These are phyloP conservation scores for Beta corolliflora DNA, from an alignment of 179 eudicot species.

Conservation along the genomic window DNA sequence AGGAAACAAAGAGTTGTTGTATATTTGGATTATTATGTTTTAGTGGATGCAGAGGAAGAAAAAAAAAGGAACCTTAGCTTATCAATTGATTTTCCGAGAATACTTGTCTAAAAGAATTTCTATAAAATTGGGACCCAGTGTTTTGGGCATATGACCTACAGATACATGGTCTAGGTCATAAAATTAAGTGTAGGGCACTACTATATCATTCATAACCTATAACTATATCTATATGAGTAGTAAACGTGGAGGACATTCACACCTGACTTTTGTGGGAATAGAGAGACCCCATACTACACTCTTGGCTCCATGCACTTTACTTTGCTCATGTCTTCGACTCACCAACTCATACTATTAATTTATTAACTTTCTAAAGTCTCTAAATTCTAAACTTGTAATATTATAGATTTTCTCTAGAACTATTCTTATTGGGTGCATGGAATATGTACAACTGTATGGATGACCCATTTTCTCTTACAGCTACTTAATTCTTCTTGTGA, in stretches of 20 bases:
- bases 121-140: not conserved
- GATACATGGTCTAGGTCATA: not conserved
- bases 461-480: not conserved
- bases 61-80: too few species aligned
- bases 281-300: not conserved
- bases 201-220: not conserved
- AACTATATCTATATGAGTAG: not conserved
- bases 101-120: conserved; percentile 7
- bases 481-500: not conserved
- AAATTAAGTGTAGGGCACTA: not conserved
- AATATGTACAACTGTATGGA: conserved; percentile 5
- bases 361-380: not conserved
- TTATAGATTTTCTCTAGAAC: conserved; percentile 17
- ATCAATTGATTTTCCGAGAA: too few species aligned
- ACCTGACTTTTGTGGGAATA: conserved; percentile 3
- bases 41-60: too few species aligned
- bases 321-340: not conserved
- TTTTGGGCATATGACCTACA: conserved; percentile 19
- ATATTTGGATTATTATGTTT: too few species aligned
- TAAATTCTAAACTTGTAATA: not conserved
- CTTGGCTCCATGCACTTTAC: conserved; percentile 26
- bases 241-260: conserved; percentile 18
- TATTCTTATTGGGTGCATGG: conserved; percentile 24
- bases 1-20: too few species aligned
- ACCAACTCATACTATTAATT: not conserved